phyloP scores from a whole-genome alignment of 495 filamentous ascomycete species.

The Penicillium silybi region DNA sequence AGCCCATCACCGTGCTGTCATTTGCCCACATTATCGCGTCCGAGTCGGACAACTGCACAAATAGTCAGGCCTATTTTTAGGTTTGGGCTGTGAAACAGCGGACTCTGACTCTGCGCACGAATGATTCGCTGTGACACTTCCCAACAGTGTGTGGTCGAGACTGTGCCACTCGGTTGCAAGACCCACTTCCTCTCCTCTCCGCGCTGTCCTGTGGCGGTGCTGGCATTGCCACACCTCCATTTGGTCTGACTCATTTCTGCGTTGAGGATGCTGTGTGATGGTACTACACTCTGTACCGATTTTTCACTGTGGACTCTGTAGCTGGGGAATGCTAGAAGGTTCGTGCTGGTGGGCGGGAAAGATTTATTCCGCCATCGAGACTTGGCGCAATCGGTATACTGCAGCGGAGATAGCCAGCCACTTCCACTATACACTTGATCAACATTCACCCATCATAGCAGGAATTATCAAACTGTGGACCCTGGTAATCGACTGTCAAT shows the following conservation, averaged over 20 bases:
- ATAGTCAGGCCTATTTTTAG: neutral
- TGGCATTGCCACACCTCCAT: neutral
- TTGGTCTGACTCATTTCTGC: neutral
- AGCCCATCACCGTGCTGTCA: neutral
- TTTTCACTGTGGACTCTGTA: neutral
- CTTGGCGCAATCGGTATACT: too few species aligned
- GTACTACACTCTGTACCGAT: neutral
- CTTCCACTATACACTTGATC: too few species aligned
- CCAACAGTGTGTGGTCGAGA: neutral
- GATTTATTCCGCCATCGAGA: neutral
- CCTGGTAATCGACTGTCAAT: too few species aligned
- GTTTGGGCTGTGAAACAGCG: neutral
- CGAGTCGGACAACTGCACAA: too few species aligned
- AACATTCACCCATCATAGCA: too few species aligned
- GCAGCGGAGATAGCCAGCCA: too few species aligned
- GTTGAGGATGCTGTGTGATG: neutral
- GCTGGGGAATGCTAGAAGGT: too few species aligned
- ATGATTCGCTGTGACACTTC: neutral
- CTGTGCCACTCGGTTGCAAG: neutral
- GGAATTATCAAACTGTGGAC: too few species aligned
- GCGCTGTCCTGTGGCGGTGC: neutral
- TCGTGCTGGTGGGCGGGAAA: constrained; percentile 1
- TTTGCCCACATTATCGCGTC: neutral
- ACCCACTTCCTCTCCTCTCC: too few species aligned
- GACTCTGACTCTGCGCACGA: neutral